Evolutionary conservation across 192 early-diverging fungal species (phyloP).

Genomic region (Coemansia sp.): DNA sequence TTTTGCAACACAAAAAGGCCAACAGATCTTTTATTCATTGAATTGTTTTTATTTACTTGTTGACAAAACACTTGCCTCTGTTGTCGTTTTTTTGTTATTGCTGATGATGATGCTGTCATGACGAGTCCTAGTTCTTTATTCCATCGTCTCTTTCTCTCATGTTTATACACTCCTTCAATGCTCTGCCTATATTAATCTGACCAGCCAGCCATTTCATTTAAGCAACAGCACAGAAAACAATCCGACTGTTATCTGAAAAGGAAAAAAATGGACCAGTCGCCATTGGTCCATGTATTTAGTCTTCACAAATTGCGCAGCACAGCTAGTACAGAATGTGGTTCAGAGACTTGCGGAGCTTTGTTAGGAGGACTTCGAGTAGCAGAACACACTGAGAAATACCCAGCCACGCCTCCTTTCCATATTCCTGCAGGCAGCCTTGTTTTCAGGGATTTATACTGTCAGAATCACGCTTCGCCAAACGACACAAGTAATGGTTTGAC

Average conservation of each 20-base stretch:
- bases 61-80: too few species aligned
- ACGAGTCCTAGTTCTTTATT: too few species aligned
- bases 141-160: too few species aligned
- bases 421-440: conserved; percentile 25
- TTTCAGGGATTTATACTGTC: conserved; percentile 9
- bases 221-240: background rate
- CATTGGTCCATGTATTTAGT: background rate
- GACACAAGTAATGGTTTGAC: background rate
- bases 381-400: conserved; percentile 18
- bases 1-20: too few species aligned
- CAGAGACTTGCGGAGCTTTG: conserved; percentile 18
- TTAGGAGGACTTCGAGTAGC: conserved; percentile 33
- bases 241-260: background rate
- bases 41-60: too few species aligned
- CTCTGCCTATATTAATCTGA: background rate
- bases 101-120: too few species aligned
- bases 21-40: too few species aligned
- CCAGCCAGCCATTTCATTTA: background rate
- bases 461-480: background rate
- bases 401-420: conserved; percentile 12
- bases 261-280: background rate
- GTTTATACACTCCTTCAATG: too few species aligned
- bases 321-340: background rate
- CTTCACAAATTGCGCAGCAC: background rate
- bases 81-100: too few species aligned